Conservation (phyloP, 805 yeast species). For the Suhomyces sp. region DNA sequence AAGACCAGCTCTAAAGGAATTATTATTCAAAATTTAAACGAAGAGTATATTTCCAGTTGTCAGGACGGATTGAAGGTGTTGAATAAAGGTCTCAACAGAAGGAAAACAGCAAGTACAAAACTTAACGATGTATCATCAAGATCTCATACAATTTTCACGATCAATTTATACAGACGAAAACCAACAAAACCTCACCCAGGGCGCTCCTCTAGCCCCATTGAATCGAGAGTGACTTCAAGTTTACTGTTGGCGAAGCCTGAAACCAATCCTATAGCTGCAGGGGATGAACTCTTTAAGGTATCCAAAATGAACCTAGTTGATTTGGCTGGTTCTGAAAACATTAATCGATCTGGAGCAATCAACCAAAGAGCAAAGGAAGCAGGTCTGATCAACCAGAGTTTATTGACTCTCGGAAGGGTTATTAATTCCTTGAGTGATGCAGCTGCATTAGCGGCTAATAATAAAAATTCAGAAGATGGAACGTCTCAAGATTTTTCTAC, state of each 20-base stretch:
- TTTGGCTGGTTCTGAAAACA: conserved; percentile 93
- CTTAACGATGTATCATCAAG: conserved; percentile 73
- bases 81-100: conserved; percentile 53
- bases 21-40: conserved; percentile 63
- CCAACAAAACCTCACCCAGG: neutral
- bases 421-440: conserved; percentile 54
- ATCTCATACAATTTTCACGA: conserved; percentile 75
- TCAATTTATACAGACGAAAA: conserved; percentile 49
- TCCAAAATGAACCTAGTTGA: conserved; percentile 86
- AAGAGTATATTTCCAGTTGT: conserved; percentile 53
- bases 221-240: neutral
- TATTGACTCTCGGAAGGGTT: conserved; percentile 84
- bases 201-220: neutral
- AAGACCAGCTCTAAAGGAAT: conserved; percentile 25
- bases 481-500: too few species aligned
- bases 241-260: neutral
- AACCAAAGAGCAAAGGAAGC: conserved; percentile 90
- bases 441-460: conserved; percentile 2
- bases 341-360: conserved; percentile 81
- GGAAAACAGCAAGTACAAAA: conserved; percentile 72
- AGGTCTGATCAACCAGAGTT: conserved; percentile 86
- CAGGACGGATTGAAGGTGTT: conserved; percentile 56
- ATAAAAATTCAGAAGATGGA: too few species aligned
- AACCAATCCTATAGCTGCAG: conserved; percentile 2
- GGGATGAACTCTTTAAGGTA: conserved; percentile 27